Evolutionary conservation across 495 filamentous ascomycete genomes (phyloP).

Genomic region (Xylaria bambusicola): DNA sequence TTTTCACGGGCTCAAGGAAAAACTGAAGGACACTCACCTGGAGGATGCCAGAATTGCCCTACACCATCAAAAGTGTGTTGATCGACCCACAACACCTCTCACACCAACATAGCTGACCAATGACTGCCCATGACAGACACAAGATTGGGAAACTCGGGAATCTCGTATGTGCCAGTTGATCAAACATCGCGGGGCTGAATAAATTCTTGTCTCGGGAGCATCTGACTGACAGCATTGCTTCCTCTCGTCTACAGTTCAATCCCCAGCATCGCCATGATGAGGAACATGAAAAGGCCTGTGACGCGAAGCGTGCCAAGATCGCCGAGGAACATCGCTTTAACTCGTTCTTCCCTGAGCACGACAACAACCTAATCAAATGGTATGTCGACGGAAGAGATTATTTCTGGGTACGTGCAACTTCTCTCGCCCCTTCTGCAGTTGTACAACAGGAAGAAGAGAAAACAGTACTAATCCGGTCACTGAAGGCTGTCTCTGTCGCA

Average conservation of each 20-base stretch:
- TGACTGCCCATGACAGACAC: conserved; percentile 35
- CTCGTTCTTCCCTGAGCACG: conserved; percentile 81
- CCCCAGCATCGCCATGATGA: conserved; percentile 94
- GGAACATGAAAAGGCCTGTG: conserved; percentile 80
- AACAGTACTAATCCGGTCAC: not conserved
- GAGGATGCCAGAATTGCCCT: conserved; percentile 51
- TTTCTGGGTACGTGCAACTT: conserved; percentile 63
- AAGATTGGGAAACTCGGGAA: conserved; percentile 58
- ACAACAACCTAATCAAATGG: conserved; percentile 92
- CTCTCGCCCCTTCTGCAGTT: not conserved
- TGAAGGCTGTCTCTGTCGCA: conserved; percentile 74
- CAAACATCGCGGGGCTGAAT: not conserved
- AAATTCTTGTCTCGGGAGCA: not conserved
- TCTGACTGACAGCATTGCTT: conserved; percentile 8
- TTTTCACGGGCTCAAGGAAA: conserved; percentile 48
- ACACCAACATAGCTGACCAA: not conserved
- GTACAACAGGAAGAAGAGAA: too few relatives aligned
- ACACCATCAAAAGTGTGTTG: conserved; percentile 49
- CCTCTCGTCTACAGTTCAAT: conserved; percentile 57
- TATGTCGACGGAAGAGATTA: conserved; percentile 95
- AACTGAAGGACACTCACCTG: conserved; percentile 47
- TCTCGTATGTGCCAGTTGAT: conserved; percentile 35
- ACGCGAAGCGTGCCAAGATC: conserved; percentile 74
- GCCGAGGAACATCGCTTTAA: conserved; percentile 77
- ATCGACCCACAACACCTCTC: not conserved